A percentile compares a stretch with the other conserved stretches of the same genome.
Evolutionary conservation across 2,329 filamentous ascomycete species (phyloP).

Genomic region (Phialocephala subalpina): DNA sequence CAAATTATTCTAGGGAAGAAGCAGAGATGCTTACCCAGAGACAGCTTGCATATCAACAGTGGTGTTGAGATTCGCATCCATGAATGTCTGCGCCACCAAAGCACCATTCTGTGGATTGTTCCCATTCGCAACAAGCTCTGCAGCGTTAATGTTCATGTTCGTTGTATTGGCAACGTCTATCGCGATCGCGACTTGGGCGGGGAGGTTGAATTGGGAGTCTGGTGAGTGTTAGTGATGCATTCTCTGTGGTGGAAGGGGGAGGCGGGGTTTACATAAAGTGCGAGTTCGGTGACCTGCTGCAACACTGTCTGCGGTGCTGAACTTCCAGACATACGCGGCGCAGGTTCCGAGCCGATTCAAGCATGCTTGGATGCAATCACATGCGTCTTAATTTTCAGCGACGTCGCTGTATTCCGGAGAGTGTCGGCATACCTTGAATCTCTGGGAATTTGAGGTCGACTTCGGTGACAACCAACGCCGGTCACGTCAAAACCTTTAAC

Average conservation of each 20-base stretch:
- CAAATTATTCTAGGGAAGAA: no score
- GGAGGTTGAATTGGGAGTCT: constrained; percentile 18
- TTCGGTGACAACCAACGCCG: constrained; percentile 14
- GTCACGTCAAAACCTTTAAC: constrained; percentile 18
- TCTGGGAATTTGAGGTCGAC: constrained; percentile 17
- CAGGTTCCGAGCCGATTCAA: constrained; percentile 13
- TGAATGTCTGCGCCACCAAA: constrained; percentile 2
- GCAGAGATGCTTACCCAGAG: constrained; percentile 6
- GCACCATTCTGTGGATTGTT: constrained; percentile 15
- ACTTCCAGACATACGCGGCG: constrained; percentile 12
- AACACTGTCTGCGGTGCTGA: constrained; percentile 8
- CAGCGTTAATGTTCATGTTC: constrained; percentile 13
- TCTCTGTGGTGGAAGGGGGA: not conserved
- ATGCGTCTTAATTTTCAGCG: not conserved
- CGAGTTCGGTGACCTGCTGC: constrained; percentile 13
- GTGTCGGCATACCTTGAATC: constrained; percentile 7
- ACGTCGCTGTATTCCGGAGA: no score
- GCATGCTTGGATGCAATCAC: constrained; percentile 18
- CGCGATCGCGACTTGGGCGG: constrained; percentile 6
- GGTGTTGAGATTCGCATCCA: constrained; percentile 15
- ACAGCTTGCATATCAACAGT: constrained; percentile 4
- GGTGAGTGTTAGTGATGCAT: not conserved
- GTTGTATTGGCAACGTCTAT: constrained; percentile 8
- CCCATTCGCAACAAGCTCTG: constrained; percentile 9
- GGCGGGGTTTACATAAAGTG: constrained; percentile 2